A percentile compares a stretch with the other conserved stretches of the same genome.
phyloP scores from a whole-genome alignment of 2,329 filamentous ascomycete genomes.

The Aspergillus caelatus region DNA sequence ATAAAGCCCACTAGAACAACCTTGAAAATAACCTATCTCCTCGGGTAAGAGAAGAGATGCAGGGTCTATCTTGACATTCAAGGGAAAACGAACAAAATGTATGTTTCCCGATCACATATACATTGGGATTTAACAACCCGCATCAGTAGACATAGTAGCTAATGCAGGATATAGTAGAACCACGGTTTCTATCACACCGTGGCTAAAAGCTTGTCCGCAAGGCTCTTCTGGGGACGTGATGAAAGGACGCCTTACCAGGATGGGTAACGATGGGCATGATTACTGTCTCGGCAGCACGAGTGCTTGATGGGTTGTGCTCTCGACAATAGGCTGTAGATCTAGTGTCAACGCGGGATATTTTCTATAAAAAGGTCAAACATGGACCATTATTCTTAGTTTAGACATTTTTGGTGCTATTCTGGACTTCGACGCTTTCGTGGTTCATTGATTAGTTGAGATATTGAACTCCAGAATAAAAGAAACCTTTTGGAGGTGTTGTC shows the following conservation, averaged over 20 bases:
- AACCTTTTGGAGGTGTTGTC: not conserved
- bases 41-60: not conserved
- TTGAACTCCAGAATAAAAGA: not conserved
- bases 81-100: not conserved
- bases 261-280: slow-evolving; percentile 19
- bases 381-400: not conserved
- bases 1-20: not conserved
- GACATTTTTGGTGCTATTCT: not conserved
- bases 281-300: not conserved
- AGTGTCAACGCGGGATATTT: not conserved
- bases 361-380: slow-evolving; percentile 2
- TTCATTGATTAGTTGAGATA: not conserved
- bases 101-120: not conserved
- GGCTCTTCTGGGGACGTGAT: slow-evolving; percentile 22
- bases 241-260: slow-evolving; percentile 16
- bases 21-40: not conserved
- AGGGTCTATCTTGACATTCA: not conserved
- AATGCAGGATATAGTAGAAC: slow-evolving; percentile 20
- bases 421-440: not conserved
- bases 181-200: slow-evolving; percentile 20
- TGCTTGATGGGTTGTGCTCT: slow-evolving; percentile 1
- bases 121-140: not conserved
- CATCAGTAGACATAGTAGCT: slow-evolving; percentile 2
- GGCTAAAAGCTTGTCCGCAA: slow-evolving; percentile 29
- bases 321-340: slow-evolving; percentile 1